Evolutionary conservation across 2,329 filamentous ascomycete genomes (phyloP).

Genomic region (Phialocephala sp.): DNA sequence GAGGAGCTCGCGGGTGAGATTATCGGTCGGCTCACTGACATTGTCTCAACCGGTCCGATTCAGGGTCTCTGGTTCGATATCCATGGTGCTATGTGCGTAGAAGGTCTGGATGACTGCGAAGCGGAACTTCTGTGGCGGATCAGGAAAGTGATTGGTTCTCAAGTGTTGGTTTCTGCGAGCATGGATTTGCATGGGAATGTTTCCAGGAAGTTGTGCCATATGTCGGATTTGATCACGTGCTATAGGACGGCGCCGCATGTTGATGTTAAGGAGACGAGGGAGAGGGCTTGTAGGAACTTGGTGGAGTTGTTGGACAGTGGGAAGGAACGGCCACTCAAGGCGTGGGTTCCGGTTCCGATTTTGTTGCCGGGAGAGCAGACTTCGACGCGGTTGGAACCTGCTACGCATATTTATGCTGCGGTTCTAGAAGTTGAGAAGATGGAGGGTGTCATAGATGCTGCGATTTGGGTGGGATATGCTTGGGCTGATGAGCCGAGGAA

Average conservation of each 20-base stretch:
- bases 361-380: constrained; percentile 60
- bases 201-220: constrained; percentile 53
- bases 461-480: constrained; percentile 61
- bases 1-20: constrained; percentile 52
- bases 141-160: constrained; percentile 50
- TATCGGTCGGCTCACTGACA: constrained; percentile 45
- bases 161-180: constrained; percentile 56
- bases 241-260: constrained; percentile 55
- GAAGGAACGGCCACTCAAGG: constrained; percentile 51
- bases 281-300: constrained; percentile 56
- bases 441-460: constrained; percentile 54
- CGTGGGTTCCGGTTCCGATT: constrained; percentile 58
- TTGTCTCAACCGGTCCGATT: constrained; percentile 44
- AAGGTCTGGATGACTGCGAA: constrained; percentile 55
- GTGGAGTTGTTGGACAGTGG: constrained; percentile 46
- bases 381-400: constrained; percentile 58
- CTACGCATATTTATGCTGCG: constrained; percentile 55
- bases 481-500: constrained; percentile 62
- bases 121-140: constrained; percentile 53
- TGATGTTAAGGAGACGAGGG: constrained; percentile 55
- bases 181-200: constrained; percentile 64
- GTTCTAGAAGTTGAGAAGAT: constrained; percentile 50
- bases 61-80: constrained; percentile 62
- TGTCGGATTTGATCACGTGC: constrained; percentile 58
- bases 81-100: constrained; percentile 61